A percentile compares a stretch with the other conserved stretches of the same genome.
Evolutionary conservation across 1,284 basidiomycete genomes (phyloP).

Genomic region (Microbotryum intermedium): DNA sequence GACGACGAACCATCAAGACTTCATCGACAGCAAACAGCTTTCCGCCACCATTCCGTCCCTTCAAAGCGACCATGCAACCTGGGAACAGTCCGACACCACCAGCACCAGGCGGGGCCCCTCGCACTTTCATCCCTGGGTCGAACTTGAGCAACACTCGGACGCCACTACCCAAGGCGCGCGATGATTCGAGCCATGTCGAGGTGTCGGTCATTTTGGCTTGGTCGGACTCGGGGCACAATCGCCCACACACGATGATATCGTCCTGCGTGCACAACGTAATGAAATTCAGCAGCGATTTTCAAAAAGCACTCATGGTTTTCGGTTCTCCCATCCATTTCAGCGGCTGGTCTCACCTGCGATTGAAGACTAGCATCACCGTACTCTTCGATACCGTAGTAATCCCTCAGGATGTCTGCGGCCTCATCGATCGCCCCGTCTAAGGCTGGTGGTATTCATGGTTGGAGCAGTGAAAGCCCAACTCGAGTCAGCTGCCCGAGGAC

Average conservation of each 20-base stretch:
- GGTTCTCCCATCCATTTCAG: not conserved
- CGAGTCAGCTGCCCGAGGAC: not conserved
- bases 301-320: too few species aligned
- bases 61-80: constrained; percentile 78
- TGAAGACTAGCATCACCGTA: constrained; percentile 62
- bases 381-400: constrained; percentile 57
- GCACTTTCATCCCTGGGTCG: constrained; percentile 55
- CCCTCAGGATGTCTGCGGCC: constrained; percentile 60
- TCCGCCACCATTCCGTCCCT: constrained; percentile 83
- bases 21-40: constrained; percentile 77
- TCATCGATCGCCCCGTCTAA: constrained; percentile 80
- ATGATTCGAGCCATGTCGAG: constrained; percentile 68
- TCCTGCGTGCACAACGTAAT: constrained; percentile 45
- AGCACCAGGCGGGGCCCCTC: constrained; percentile 52
- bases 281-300: not conserved
- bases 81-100: constrained; percentile 75
- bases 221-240: constrained; percentile 62
- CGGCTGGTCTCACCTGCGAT: constrained; percentile 53
- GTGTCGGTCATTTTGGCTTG: constrained; percentile 61
- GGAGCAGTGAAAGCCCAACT: too few species aligned
- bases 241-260: constrained; percentile 65
- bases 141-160: constrained; percentile 63
- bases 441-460: constrained; percentile 44
- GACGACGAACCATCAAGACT: constrained; percentile 56
- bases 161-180: constrained; percentile 51